Evolutionary conservation across 2,329 filamentous ascomycete genomes (phyloP), one percentile per base, ranked within the genome.

Genomic region (Colletotrichum siamense): DNA sequence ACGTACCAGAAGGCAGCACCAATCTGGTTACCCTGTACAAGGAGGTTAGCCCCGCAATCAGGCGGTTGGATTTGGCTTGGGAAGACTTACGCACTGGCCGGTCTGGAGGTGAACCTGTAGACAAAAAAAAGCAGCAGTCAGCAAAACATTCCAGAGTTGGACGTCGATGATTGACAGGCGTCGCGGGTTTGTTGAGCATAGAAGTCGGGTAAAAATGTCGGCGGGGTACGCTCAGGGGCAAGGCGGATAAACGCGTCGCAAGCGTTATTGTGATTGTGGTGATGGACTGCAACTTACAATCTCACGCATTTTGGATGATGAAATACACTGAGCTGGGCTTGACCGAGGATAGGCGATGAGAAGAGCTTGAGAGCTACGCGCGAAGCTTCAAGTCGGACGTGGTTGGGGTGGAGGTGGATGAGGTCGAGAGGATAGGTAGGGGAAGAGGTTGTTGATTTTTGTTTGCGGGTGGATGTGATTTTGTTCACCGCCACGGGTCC

Each of bases 1-100:
- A 90, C 92, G 82, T 89, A 95, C 94, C 97, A 99, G 93, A 99
- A 99, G 90, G 97, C 97, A 92, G 97, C 97, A 96, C 97, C 97
- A 83, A 99, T 98, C 95, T 99, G 97, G 95, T 99, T 99, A 93
- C 97, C 97, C 96, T 98, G 84, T 82, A 73, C 78, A 77, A 83
- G n/a, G 77, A 69, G 79, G 84, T 90, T 82, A 89, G 86, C 81
- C 77, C 74, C 79, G 76, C 78, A 77, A 57, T 59, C 49, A 61
- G 44, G 34, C 30, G 22, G 55, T 57, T 55, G n/a, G 57, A 44
- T 34, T 64, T n/a, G 59, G 49, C 30, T 67, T 57, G 22, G 73
- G 78, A 65, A 67, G 66, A 90, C 89, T 89, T 89, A 98, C 96
- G 92, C 97, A 99, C 94, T 99, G 97, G 89, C 97, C 97, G 92